Evolutionary conservation across 495 filamentous ascomycete species (phyloP).

Genomic region (Penicillium diatomitis): DNA sequence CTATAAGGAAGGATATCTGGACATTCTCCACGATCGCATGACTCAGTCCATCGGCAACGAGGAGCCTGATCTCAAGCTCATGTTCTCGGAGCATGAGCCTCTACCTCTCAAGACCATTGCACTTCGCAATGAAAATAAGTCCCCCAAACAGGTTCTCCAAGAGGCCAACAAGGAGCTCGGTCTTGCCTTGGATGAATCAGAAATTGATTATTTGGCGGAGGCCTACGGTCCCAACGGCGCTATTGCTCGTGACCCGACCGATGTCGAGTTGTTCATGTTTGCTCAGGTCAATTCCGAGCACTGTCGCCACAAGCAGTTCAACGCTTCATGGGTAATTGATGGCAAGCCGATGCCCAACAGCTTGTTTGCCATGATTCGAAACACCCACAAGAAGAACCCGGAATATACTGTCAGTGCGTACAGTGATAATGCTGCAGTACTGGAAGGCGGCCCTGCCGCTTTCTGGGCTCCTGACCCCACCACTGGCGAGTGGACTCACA

Average conservation of each 20-base stretch:
- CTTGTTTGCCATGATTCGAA: constrained; percentile 91
- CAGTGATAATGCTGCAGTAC: constrained; percentile 92
- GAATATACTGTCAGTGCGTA: constrained; percentile 85
- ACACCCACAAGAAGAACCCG: constrained; percentile 75
- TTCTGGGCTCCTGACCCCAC: constrained; percentile 79
- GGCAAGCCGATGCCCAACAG: constrained; percentile 65
- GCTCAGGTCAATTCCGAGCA: constrained; percentile 71
- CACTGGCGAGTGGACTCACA: constrained; percentile 80
- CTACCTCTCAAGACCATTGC: constrained; percentile 62
- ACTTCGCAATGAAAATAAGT: constrained; percentile 50
- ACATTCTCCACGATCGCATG: constrained; percentile 85
- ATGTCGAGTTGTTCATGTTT: constrained; percentile 98
- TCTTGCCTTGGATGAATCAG: constrained; percentile 74
- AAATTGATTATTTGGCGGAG: constrained; percentile 88
- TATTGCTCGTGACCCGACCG: constrained; percentile 62
- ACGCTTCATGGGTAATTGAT: constrained; percentile 96
- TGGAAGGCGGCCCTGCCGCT: constrained; percentile 63
- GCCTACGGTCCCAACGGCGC: constrained; percentile 66
- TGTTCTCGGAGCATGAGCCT: constrained; percentile 73
- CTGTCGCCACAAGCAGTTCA: constrained; percentile 77
- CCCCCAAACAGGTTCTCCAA: constrained; percentile 62
- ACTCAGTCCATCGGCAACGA: constrained; percentile 63
- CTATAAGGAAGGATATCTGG: constrained; percentile 50
- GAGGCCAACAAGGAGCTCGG: constrained; percentile 75
- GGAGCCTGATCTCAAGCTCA: constrained; percentile 55